These are phyloP conservation scores for Diaporthe sp. DNA, from an alignment of 2,329 filamentous ascomycete genomes.

Conservation along the genomic window DNA sequence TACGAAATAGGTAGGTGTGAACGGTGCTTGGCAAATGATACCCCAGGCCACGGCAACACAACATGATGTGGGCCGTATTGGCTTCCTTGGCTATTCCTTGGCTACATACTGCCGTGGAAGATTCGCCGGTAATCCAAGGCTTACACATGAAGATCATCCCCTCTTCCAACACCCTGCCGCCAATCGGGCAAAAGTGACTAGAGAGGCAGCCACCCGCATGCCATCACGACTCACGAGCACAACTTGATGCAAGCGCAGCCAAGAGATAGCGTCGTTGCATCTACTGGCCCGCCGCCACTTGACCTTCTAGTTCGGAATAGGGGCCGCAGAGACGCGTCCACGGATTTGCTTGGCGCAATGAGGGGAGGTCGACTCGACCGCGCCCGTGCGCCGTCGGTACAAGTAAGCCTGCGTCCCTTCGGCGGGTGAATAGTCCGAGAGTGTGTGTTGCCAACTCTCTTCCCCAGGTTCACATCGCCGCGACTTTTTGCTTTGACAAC, in stretches of 20 bases:
- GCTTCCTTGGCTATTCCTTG: conserved; percentile 27
- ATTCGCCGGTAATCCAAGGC: conserved; percentile 7
- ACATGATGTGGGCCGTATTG: not conserved
- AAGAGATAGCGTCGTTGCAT: conserved; percentile 24
- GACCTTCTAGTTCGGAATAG: conserved; percentile 24
- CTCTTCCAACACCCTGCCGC: not conserved
- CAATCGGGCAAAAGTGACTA: not conserved
- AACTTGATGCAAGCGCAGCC: conserved; percentile 15
- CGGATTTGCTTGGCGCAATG: conserved; percentile 13
- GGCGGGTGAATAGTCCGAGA: not conserved
- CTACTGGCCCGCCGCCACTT: not conserved
- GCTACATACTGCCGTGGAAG: conserved; percentile 10
- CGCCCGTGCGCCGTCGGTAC: conserved; percentile 9
- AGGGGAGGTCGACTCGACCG: conserved; percentile 1
- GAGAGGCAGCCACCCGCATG: not conserved
- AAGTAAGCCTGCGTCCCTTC: conserved; percentile 10
- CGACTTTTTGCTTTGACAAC: not conserved
- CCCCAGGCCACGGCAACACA: not conserved
- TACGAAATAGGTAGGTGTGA: conserved; percentile 28
- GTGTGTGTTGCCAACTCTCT: not conserved
- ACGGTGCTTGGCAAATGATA: conserved; percentile 2
- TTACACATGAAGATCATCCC: conserved; percentile 6
- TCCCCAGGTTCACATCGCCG: not conserved
- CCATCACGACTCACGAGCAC: conserved; percentile 15
- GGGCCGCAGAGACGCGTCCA: not conserved